Conservation (phyloP, 805 yeast genomes). For the Wilhelminamyces savonicus region DNA sequence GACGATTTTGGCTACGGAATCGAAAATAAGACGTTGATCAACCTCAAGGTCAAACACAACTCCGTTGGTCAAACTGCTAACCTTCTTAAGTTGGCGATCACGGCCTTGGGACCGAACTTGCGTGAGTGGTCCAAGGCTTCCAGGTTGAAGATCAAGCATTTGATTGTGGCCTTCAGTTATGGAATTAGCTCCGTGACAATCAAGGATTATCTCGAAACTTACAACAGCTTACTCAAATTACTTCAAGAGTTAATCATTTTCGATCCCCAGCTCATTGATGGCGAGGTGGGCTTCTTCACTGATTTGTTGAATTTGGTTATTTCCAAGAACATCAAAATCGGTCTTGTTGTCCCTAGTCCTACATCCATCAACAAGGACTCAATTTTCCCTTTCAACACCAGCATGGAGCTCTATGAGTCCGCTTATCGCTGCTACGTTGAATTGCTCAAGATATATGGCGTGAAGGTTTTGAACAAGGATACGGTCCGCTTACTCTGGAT, state of each 20-base stretch:
- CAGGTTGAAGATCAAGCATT: constrained; percentile 17
- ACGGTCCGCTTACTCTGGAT: constrained; percentile 58
- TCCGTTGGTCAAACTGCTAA: constrained; percentile 16
- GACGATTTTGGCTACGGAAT: constrained; percentile 33
- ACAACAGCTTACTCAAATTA: constrained; percentile 16
- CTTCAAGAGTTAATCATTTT: constrained; percentile 34
- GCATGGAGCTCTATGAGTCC: constrained; percentile 30
- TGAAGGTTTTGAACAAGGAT: constrained; percentile 36
- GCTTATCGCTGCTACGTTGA: constrained; percentile 57
- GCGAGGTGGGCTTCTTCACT: constrained; percentile 23
- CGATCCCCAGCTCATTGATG: constrained; percentile 29
- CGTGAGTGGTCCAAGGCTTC: constrained; percentile 13
- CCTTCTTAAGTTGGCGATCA: constrained; percentile 24
- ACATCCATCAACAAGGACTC: constrained; percentile 35
- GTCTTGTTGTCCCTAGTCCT: constrained; percentile 24
- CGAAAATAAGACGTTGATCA: constrained; percentile 23
- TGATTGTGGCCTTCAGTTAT: constrained; percentile 21
- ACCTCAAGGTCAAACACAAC: constrained; percentile 27
- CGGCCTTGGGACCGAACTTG: constrained; percentile 34
- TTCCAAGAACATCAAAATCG: constrained; percentile 30
- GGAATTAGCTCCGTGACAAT: constrained; percentile 27
- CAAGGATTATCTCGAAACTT: constrained; percentile 20
- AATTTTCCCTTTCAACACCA: constrained; percentile 41
- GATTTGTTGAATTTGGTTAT: constrained; percentile 21
- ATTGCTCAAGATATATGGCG: constrained; percentile 45